A percentile compares a stretch with the other conserved stretches of the same genome.
phyloP scores from a whole-genome alignment of 1,284 basidiomycete genomes.

The Laetiporus sulphureus region DNA sequence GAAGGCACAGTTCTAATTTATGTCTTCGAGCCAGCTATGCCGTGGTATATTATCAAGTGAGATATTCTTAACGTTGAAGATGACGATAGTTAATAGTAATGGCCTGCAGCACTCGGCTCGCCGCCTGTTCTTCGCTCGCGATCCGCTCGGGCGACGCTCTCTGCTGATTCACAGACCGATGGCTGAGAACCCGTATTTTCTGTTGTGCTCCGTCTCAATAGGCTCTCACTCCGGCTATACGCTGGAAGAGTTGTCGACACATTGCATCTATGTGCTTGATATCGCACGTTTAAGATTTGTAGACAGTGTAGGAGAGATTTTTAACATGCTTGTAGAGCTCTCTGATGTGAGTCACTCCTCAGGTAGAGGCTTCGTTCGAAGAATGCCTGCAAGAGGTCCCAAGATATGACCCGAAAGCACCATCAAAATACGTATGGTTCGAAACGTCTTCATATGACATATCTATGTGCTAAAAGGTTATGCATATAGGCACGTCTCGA shows the following conservation, averaged over 20 bases:
- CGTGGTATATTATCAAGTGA: constrained; percentile 73
- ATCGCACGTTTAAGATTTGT: constrained; percentile 22
- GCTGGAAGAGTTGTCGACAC: constrained; percentile 61
- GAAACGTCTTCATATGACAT: not conserved
- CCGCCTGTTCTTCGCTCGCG: constrained; percentile 50
- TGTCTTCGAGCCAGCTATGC: constrained; percentile 58
- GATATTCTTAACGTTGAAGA: constrained; percentile 1
- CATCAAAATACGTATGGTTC: constrained; percentile 2
- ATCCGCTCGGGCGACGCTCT: constrained; percentile 89
- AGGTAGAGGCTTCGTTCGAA: constrained; percentile 31
- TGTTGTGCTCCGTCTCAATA: constrained; percentile 63
- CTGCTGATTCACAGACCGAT: constrained; percentile 66
- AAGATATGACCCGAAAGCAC: not conserved
- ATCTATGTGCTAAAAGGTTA: not conserved
- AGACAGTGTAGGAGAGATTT: constrained; percentile 6
- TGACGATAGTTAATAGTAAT: not conserved
- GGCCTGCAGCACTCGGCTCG: constrained; percentile 1
- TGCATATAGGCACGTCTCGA: constrained; percentile 35
- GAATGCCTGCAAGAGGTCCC: constrained; percentile 18
- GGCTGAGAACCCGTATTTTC: constrained; percentile 38
- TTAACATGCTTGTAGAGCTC: not conserved
- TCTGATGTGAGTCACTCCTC: not conserved
- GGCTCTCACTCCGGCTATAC: constrained; percentile 36
- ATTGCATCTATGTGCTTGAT: constrained; percentile 49
- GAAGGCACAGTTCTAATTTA: constrained; percentile 4